phyloP scores from a whole-genome alignment of 1,284 basidiomycete genomes.

The Fomes fomentarius region DNA sequence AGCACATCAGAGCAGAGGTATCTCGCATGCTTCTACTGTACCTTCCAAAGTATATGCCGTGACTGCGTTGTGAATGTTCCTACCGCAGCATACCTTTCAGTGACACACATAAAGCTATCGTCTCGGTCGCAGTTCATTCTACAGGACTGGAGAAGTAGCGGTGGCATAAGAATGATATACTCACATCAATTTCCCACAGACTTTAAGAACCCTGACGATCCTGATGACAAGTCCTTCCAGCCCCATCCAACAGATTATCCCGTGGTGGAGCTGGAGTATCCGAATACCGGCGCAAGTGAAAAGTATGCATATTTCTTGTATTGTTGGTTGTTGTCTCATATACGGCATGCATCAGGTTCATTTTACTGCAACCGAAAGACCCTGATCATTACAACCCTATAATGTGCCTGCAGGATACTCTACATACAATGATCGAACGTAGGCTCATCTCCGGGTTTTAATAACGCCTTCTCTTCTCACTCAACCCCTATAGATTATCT shows the following conservation, averaged over 20 bases:
- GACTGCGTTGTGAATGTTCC: no score
- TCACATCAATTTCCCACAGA: constrained; percentile 40
- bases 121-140: no score
- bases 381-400: constrained; percentile 82
- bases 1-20: no score
- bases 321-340: background rate
- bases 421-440: constrained; percentile 74
- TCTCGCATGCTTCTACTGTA: no score
- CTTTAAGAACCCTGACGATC: constrained; percentile 65
- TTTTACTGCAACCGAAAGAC: constrained; percentile 75
- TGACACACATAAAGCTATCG: no score
- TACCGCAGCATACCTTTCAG: no score
- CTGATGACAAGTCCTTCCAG: constrained; percentile 60
- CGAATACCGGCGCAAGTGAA: constrained; percentile 66
- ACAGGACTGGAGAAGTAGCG: no score
- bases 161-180: background rate
- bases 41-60: no score
- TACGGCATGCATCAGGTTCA: constrained; percentile 49
- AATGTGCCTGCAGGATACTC: constrained; percentile 66
- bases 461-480: no score
- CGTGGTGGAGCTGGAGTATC: constrained; percentile 69
- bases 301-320: constrained; percentile 42
- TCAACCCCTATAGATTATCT: constrained; percentile 53
- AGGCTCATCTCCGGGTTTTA: constrained; percentile 22
- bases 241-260: constrained; percentile 62